Evolutionary conservation across 2,329 filamentous ascomycete genomes (phyloP).

Genomic region (Lasiodiplodia theobromae): DNA sequence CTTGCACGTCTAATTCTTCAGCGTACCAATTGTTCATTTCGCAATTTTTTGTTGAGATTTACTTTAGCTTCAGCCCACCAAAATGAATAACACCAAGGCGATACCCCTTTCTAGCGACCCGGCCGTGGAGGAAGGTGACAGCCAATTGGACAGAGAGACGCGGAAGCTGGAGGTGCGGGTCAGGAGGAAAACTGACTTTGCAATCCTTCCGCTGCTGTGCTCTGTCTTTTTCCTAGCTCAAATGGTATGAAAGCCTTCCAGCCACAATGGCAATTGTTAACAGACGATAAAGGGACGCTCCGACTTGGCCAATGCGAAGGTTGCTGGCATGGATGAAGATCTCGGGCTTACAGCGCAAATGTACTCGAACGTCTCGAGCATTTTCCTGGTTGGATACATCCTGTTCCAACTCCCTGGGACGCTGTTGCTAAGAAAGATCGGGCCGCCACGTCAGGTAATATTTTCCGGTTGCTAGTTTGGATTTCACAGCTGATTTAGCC

Average conservation of each 20-base stretch:
- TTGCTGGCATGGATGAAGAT: background rate
- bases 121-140: background rate
- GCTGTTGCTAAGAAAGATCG: background rate
- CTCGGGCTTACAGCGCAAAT: background rate
- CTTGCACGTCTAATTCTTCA: background rate
- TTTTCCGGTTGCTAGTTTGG: background rate
- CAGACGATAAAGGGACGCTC: background rate
- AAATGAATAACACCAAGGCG: background rate
- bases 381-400: background rate
- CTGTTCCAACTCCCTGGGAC: conserved; percentile 15
- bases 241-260: background rate
- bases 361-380: conserved; percentile 3
- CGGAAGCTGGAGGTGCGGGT: background rate
- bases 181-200: background rate
- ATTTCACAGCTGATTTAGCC: background rate
- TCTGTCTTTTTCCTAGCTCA: conserved; percentile 4
- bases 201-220: background rate
- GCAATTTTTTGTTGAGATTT: no score
- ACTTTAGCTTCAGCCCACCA: background rate
- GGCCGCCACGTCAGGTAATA: background rate
- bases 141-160: background rate
- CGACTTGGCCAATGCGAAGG: background rate
- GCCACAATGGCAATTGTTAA: background rate
- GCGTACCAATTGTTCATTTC: background rate
- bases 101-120: background rate